Conservation (phyloP, 306 rosid species). For the Glycine tomentella region DNA sequence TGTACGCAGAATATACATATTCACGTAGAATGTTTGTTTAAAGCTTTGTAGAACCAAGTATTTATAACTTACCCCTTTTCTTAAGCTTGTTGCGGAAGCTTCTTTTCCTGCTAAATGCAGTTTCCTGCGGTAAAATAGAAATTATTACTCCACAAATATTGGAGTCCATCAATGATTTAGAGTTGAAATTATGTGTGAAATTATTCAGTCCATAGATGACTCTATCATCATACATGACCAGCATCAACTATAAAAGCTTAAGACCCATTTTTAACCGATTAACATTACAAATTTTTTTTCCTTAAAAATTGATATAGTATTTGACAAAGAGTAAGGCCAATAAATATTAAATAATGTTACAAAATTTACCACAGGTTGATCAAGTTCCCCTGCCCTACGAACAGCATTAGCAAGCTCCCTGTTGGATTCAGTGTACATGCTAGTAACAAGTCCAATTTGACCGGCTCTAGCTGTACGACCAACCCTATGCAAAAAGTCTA, state of each 20-base stretch:
- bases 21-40: slow-evolving; percentile 1
- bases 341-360: slow-evolving; percentile 18
- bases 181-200: not conserved
- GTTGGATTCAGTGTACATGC: slow-evolving; percentile 82
- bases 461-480: slow-evolving; percentile 99
- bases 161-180: slow-evolving; percentile 26
- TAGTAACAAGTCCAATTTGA: slow-evolving; percentile 83
- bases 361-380: slow-evolving; percentile 78
- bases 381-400: slow-evolving; percentile 75
- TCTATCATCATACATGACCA: slow-evolving; percentile 8
- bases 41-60: not conserved
- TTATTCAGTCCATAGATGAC: slow-evolving; percentile 4
- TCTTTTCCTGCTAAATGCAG: slow-evolving; percentile 95
- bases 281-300: not conserved
- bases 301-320: not conserved
- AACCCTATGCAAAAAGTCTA: slow-evolving; percentile 89
- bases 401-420: slow-evolving; percentile 82
- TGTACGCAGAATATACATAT: not conserved
- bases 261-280: not conserved
- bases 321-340: slow-evolving; percentile 1
- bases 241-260: slow-evolving; percentile 12
- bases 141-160: slow-evolving; percentile 29
- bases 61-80: slow-evolving; percentile 63
- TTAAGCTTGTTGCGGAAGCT: slow-evolving; percentile 93
- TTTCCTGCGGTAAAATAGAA: slow-evolving; percentile 71